A percentile compares a stretch with the other conserved stretches of the same genome.
These are phyloP conservation scores for Arctium lappa DNA, from an alignment of 129 eudicot species.

Conservation along the genomic window DNA sequence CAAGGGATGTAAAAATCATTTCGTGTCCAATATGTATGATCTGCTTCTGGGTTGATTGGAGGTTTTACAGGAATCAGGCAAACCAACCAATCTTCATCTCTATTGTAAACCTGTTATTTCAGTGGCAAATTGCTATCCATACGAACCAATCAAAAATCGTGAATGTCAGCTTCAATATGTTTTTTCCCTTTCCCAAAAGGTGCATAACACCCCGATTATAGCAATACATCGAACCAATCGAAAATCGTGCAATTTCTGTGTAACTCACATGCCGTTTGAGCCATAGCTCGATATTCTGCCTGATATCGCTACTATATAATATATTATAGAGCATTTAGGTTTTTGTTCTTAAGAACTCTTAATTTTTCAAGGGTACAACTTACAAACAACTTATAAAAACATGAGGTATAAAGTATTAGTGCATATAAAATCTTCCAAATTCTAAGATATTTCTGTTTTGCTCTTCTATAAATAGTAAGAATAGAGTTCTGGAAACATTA, in stretches of 20 bases:
- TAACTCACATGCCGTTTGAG: not conserved
- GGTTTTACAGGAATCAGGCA: not conserved
- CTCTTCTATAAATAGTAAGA: not conserved
- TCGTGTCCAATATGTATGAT: not conserved
- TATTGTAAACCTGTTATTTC: not conserved
- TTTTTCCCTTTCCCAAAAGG: not conserved
- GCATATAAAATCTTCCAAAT: not conserved
- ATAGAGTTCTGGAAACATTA: not conserved
- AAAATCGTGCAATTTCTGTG: not conserved
- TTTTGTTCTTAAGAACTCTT: not conserved
- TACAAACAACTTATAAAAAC: not conserved
- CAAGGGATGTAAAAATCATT: not conserved
- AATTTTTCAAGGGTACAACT: not conserved
- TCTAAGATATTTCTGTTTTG: not conserved
- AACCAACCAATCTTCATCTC: not conserved
- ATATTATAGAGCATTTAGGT: not conserved
- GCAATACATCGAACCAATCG: not conserved
- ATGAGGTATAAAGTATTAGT: not conserved
- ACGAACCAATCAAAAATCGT: not conserved
- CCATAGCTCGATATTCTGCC: not conserved
- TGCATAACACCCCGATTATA: not conserved
- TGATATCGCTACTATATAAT: not conserved
- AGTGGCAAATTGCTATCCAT: not conserved
- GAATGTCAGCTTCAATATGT: not conserved
- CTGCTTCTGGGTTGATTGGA: not conserved